phyloP scores from a whole-genome alignment of 371 early-diverging fungal species.

The Apophysomyces trapeziformis region DNA sequence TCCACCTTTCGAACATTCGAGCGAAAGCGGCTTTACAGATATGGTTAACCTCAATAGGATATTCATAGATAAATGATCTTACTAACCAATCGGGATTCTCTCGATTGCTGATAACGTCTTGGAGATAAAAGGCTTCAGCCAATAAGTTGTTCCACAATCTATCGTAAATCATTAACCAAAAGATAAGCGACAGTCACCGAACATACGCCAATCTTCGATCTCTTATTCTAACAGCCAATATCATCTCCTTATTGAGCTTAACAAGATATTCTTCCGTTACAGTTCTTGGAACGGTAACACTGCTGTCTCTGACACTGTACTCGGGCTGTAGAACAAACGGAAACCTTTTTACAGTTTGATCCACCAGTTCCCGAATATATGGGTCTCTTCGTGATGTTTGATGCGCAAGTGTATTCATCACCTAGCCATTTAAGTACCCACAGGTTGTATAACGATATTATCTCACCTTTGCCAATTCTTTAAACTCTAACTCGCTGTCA shows the following conservation, averaged over 20 bases:
- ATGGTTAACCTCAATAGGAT: not conserved
- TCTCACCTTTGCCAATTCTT: slow-evolving; percentile 67
- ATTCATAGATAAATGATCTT: not conserved
- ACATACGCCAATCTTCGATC: slow-evolving; percentile 73
- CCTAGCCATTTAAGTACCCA: slow-evolving; percentile 20
- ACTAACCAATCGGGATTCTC: slow-evolving; percentile 61
- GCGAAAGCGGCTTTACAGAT: slow-evolving; percentile 45
- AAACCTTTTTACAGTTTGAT: slow-evolving; percentile 54
- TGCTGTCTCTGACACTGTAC: slow-evolving; percentile 33
- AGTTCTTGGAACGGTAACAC: slow-evolving; percentile 40
- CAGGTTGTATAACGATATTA: not conserved
- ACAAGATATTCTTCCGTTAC: slow-evolving; percentile 65
- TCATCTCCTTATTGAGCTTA: slow-evolving; percentile 54
- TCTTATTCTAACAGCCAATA: slow-evolving; percentile 61
- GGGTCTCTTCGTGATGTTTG: slow-evolving; percentile 35
- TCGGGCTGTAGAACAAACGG: slow-evolving; percentile 48
- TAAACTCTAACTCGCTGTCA: slow-evolving; percentile 75
- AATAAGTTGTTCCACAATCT: slow-evolving; percentile 72
- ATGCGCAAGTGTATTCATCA: slow-evolving; percentile 40
- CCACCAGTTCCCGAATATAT: slow-evolving; percentile 55
- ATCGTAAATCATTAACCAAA: not conserved
- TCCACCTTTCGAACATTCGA: slow-evolving; percentile 46
- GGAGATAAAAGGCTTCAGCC: slow-evolving; percentile 69
- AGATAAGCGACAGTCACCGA: not conserved
- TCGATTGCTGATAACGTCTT: slow-evolving; percentile 73